Evolutionary conservation across 1,139 yeast species (phyloP), one percentile per base, ranked within the genome.

Genomic region (Hansenula sp.): DNA sequence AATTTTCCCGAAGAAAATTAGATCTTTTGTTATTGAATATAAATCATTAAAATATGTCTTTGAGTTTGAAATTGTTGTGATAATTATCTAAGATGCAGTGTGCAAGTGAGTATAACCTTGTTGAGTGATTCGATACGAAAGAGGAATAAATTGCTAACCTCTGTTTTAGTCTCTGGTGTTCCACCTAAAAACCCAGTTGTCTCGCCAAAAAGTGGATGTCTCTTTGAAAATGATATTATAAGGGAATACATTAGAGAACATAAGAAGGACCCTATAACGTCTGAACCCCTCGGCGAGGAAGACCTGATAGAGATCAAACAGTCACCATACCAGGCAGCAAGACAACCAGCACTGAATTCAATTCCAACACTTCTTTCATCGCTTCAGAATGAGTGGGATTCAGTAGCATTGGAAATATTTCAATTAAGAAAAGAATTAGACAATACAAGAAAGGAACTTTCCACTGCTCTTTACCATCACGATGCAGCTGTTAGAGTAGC

Each of bases 401-500:
- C 96, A 0, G 63, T 87, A 47, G 89, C 94, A 32, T 67, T 91
- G 45, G 98, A 93, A 59, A 73, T 85, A 38, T 90, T 87, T 58
- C 76, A 83, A 29, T 67, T 91, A 48, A 72, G 94, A 50, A 86
- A 86, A 59, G 91, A 84, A 54, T 70, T 91, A 40, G 77, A 73
- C 41, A 69, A 70, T 31, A 75, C 93, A 2, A 74, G 85, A 49
- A 79, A 84, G 55, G 94, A 89, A 57, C 66, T 91, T 45, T 83
- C 94, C 36, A 67, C 85, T 5, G 84, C 96, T 0, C 67, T 90
- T 34, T 90, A 89, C 58, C 86, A 83, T 53, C 86, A 85, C 52
- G 98, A 91, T 61, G 97, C 98, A 0, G 96, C 97, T 1, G 81
- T 86, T 3, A 70, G 90, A 45, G 96, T 91, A 3, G 95, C 94